Evolutionary conservation across 2,329 filamentous ascomycete species (phyloP).

Genomic region (Scytalidium sp.): DNA sequence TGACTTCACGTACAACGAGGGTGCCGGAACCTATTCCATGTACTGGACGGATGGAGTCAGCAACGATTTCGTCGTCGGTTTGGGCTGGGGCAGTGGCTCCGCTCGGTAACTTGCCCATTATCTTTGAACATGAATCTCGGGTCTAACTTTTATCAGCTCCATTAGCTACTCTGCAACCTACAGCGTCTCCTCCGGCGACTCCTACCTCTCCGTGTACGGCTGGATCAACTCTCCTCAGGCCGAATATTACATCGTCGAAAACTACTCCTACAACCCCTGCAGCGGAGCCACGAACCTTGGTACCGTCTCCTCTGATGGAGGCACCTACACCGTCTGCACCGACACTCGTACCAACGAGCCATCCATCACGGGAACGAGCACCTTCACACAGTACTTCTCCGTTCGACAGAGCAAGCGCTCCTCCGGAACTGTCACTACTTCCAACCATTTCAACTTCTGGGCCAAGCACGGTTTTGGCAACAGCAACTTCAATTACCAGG

Average conservation of each 20-base stretch:
- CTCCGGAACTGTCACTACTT: constrained; percentile 47
- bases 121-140: no score
- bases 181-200: constrained; percentile 34
- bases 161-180: constrained; percentile 39
- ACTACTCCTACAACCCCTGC: no score
- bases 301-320: constrained; percentile 47
- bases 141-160: constrained; percentile 19
- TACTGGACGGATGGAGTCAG: no score
- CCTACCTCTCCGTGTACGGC: constrained; percentile 53
- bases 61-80: no score
- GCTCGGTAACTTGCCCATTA: no score
- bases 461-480: constrained; percentile 43
- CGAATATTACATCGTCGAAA: no score
- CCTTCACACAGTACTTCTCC: constrained; percentile 52
- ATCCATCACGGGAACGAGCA: constrained; percentile 36
- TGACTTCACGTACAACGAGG: no score
- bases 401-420: constrained; percentile 47
- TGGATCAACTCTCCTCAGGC: constrained; percentile 51
- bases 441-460: no score
- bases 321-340: constrained; percentile 42
- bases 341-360: neutral
- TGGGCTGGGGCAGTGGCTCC: no score
- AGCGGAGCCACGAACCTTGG: constrained; percentile 46
- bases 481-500: constrained; percentile 43
- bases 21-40: no score